These are phyloP conservation scores for Ceratobasidium papillatum DNA, from an alignment of 1,284 basidiomycete genomes.

Conservation along the genomic window DNA sequence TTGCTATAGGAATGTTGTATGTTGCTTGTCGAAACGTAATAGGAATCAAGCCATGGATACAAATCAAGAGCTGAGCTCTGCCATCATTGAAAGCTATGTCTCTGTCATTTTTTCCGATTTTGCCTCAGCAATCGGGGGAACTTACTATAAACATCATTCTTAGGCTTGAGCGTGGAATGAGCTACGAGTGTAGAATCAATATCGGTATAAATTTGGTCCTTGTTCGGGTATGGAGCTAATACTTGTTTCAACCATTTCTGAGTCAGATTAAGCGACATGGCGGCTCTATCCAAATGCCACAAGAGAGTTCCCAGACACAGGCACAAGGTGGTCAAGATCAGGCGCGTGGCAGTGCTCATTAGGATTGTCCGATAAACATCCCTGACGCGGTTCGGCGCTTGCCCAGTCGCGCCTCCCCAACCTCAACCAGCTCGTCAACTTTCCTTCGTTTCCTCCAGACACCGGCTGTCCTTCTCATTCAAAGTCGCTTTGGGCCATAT, in stretches of 20 bases:
- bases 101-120: not conserved
- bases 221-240: slow-evolving; percentile 67
- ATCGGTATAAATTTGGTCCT: slow-evolving; percentile 68
- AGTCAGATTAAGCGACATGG: slow-evolving; percentile 52
- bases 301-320: slow-evolving; percentile 1
- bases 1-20: slow-evolving; percentile 93
- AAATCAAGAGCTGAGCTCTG: slow-evolving; percentile 88
- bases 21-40: slow-evolving; percentile 78
- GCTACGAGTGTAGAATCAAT: slow-evolving; percentile 70
- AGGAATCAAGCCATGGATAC: slow-evolving; percentile 89
- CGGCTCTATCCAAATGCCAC: not conserved
- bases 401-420: slow-evolving; percentile 13
- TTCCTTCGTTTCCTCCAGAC: not conserved
- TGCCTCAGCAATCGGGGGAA: slow-evolving; percentile 44
- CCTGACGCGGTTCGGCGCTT: slow-evolving; percentile 34
- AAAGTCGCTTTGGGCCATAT: not conserved
- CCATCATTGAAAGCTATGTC: slow-evolving; percentile 89
- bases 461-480: slow-evolving; percentile 3
- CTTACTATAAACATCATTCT: slow-evolving; percentile 93
- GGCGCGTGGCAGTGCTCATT: slow-evolving; percentile 12
- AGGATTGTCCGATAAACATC: slow-evolving; percentile 25
- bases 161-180: slow-evolving; percentile 77
- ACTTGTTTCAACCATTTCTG: slow-evolving; percentile 80
- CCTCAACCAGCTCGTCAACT: slow-evolving; percentile 4
- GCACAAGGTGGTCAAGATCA: not conserved